Base-by-base conservation (phyloP, 176 grass and related monocot species). In the Cenchrus americanus region DNA sequence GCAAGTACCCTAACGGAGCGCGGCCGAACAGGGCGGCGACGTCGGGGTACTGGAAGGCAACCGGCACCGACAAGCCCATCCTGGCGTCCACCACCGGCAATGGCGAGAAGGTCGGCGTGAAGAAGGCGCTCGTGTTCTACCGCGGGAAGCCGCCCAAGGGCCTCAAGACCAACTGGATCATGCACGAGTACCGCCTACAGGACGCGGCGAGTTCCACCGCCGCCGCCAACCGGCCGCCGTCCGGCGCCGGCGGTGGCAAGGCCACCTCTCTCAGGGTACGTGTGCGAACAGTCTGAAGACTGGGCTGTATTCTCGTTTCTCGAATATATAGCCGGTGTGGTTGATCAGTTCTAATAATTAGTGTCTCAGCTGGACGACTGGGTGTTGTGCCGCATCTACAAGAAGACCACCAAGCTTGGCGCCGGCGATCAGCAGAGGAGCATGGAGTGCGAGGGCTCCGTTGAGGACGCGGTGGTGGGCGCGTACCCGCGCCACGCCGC, bases 321-420 rank as follows among this genome's bases (percentile, higher is more conserved):
- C 18, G 49, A 48, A 48, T 44, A 27, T 19, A 15, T 46, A 10
- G 24, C n/a, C 17, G 30, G 26, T 69, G 21, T 82, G 55, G 59
- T 47, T 87, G 78, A 78, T 80, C 51, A 78, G 27, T 67, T 85
- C 77, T 37, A 37, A 37, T 81, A 42, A 62, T 76, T 81, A 89
- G 66, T 63, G 68, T 76, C 77, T 65, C 87, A 98, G 96, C 80
- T 98, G 49, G 96, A 98, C 84, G 96, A 98, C 77, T 98, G 96
- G 96, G 96, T 98, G 60, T 40, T 98, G 15, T 98, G 93, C 89
- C 93, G 96, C 62, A 95, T 95, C 86, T 98, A 98, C 93, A 98
- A 98, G 93, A 98, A 98, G 93, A 87, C 22, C 78, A 88, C 64
- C 92, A 89, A 87, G 71, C 75, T 71, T 7, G 83, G 62, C 3